Conservation (phyloP, 2,329 filamentous ascomycete species). For the Penicillium thymicola region DNA sequence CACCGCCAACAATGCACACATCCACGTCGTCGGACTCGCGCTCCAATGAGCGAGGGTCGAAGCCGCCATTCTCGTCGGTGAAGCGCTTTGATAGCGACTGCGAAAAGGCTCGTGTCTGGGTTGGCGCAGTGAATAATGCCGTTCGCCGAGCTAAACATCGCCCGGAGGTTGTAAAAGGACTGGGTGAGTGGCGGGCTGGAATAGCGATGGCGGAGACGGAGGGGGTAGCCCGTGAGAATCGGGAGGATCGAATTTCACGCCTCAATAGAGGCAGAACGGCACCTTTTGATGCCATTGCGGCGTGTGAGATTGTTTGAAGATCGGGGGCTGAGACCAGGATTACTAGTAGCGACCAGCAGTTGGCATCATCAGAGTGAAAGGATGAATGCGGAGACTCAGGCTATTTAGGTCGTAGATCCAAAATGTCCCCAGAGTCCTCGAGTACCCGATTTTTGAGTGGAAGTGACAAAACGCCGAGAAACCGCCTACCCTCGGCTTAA, state of each 20-base stretch:
- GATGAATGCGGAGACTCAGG: conserved; percentile 2
- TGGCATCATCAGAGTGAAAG: conserved; percentile 15
- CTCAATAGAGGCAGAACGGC: conserved; percentile 42
- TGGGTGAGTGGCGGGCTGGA: conserved; percentile 19
- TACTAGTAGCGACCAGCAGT: conserved; percentile 11
- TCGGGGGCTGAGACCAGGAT: background rate
- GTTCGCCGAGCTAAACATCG: conserved; percentile 20
- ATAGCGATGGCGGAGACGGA: conserved; percentile 23
- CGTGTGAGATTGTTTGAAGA: background rate
- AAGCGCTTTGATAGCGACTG: conserved; percentile 40
- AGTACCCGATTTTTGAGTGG: conserved; percentile 27
- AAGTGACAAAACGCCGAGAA: conserved; percentile 21
- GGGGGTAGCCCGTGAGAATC: conserved; percentile 29
- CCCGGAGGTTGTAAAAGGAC: conserved; percentile 18
- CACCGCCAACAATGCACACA: conserved; percentile 93
- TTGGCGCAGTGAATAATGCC: conserved; percentile 19
- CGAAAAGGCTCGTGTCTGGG: conserved; percentile 46
- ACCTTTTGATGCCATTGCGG: conserved; percentile 42
- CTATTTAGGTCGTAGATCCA: conserved; percentile 5
- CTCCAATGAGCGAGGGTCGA: conserved; percentile 68
- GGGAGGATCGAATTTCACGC: conserved; percentile 36
- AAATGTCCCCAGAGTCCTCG: conserved; percentile 10
- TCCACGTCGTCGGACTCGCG: conserved; percentile 92
- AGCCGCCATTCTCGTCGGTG: conserved; percentile 53
- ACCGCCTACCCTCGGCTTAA: conserved; percentile 24